phyloP scores from a whole-genome alignment of 2,329 filamentous ascomycete species.

The Venturia aucupariae region DNA sequence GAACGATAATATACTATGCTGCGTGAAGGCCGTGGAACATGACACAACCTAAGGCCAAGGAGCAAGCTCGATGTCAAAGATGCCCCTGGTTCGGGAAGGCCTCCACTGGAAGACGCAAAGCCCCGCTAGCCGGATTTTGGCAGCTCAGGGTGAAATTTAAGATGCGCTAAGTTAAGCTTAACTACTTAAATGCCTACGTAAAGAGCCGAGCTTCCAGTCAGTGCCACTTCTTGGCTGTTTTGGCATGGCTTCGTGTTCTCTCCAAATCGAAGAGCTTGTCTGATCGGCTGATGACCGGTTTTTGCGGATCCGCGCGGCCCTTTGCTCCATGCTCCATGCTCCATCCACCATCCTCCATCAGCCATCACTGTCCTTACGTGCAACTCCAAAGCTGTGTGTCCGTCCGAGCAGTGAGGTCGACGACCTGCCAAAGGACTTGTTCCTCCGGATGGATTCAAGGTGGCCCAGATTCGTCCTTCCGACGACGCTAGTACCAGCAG shows the following conservation, averaged over 20 bases:
- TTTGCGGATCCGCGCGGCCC: not conserved
- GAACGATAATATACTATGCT: not conserved
- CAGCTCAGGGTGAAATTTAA: not conserved
- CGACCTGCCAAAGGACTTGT: not conserved
- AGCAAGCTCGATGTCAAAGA: not conserved
- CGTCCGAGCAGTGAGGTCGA: not conserved
- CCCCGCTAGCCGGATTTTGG: not conserved
- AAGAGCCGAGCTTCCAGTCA: not conserved
- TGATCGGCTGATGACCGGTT: not conserved
- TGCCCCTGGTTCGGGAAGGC: not conserved
- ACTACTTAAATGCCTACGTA: not conserved
- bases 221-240: slow-evolving; percentile 7
- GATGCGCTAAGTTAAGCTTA: slow-evolving; percentile 9
- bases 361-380: too few species aligned
- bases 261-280: not conserved
- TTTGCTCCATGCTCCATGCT: too few species aligned
- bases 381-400: not conserved
- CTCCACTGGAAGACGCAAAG: not conserved
- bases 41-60: not conserved
- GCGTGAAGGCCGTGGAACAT: not conserved
- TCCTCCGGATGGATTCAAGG: not conserved
- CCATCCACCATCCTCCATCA: too few species aligned
- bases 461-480: not conserved
- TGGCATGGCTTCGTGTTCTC: slow-evolving; percentile 2
- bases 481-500: not conserved